phyloP scores from a whole-genome alignment of 1,284 basidiomycete species.

The Leccinum insigne region DNA sequence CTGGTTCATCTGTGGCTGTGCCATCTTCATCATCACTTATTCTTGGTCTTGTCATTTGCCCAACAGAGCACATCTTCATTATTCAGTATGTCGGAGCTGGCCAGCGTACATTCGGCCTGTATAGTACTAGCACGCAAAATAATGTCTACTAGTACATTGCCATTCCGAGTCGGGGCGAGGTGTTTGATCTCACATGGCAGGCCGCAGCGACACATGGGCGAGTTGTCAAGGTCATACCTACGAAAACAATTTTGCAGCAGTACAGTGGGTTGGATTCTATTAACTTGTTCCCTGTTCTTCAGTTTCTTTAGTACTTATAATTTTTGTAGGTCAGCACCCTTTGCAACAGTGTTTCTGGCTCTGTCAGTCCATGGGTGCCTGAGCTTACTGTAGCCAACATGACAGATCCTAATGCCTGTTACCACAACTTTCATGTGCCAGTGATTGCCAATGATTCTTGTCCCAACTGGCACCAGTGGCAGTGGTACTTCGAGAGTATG shows the following conservation, averaged over 20 bases:
- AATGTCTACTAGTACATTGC: conserved; percentile 67
- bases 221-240: conserved; percentile 74
- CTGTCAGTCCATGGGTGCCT: conserved; percentile 81
- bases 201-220: conserved; percentile 63
- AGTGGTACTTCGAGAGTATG: conserved; percentile 96
- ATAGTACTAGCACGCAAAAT: conserved; percentile 57
- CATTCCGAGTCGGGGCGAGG: conserved; percentile 80
- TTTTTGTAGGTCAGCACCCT: conserved; percentile 79
- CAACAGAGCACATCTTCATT: conserved; percentile 77
- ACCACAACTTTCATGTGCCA: conserved; percentile 89
- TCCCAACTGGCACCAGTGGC: conserved; percentile 41
- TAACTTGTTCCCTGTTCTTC: conserved; percentile 85
- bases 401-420: conserved; percentile 80
- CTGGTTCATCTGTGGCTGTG: conserved; percentile 89
- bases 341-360: conserved; percentile 85
- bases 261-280: conserved; percentile 85
- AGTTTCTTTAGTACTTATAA: conserved; percentile 3
- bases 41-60: conserved; percentile 90
- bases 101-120: conserved; percentile 53
- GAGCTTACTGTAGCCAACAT: conserved; percentile 77
- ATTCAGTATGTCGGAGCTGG: conserved; percentile 78
- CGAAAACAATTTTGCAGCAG: conserved; percentile 66
- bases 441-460: conserved; percentile 82
- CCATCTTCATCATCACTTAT: conserved; percentile 92
- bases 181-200: conserved; percentile 72